Conservation (phyloP, 768 basidiomycete genomes). For the Gelatoporia subvermispora region DNA sequence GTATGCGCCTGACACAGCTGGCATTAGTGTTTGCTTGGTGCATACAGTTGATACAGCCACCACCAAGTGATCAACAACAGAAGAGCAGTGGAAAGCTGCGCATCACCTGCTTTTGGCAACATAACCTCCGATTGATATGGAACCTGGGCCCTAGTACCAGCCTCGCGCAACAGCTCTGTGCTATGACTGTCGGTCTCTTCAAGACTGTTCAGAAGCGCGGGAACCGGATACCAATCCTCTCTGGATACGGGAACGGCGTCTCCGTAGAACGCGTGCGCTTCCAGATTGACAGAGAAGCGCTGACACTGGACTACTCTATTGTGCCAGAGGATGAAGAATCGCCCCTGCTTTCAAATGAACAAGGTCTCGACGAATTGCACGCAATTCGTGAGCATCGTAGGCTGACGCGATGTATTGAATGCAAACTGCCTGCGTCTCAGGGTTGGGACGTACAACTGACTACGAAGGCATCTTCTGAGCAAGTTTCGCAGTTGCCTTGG, state of each 20-base stretch:
- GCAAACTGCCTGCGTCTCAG: constrained; percentile 65
- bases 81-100: constrained; percentile 43
- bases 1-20: neutral
- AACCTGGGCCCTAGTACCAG: constrained; percentile 63
- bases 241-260: constrained; percentile 78
- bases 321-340: constrained; percentile 62
- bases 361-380: constrained; percentile 62
- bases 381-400: constrained; percentile 61
- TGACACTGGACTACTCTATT: constrained; percentile 80
- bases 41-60: constrained; percentile 60
- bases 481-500: constrained; percentile 73
- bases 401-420: constrained; percentile 75
- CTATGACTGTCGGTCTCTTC: constrained; percentile 76
- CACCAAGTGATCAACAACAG: constrained; percentile 15
- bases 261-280: constrained; percentile 75
- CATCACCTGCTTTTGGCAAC: constrained; percentile 93
- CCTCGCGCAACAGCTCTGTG: constrained; percentile 76
- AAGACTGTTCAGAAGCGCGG: constrained; percentile 79
- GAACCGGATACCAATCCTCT: constrained; percentile 65
- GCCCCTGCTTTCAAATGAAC: constrained; percentile 20
- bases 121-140: constrained; percentile 87
- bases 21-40: constrained; percentile 84
- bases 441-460: constrained; percentile 88
- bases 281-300: constrained; percentile 76
- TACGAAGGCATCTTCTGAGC: constrained; percentile 67